Percentiles rank a stretch among this genome's conserved stretches.
Evolutionary conservation across 768 basidiomycete species (phyloP).

Genomic region (Naganishia randhawae): DNA sequence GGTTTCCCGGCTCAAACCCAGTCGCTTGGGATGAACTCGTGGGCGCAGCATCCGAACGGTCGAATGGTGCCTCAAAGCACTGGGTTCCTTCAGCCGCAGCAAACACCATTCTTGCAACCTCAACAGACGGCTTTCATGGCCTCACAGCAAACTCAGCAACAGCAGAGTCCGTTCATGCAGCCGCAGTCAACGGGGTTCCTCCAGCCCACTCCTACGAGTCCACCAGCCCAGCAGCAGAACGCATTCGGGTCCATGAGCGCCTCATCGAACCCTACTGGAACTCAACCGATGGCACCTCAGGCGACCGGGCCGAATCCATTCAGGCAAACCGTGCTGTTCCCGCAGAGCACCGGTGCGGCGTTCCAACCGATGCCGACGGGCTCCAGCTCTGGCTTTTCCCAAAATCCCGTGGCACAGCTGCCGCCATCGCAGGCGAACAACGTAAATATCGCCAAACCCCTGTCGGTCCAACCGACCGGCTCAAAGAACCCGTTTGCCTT

Average conservation of each 20-base stretch:
- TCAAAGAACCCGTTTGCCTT: slow-evolving; percentile 92
- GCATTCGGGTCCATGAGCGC: slow-evolving; percentile 46
- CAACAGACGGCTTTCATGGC: slow-evolving; percentile 60
- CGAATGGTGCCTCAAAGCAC: slow-evolving; percentile 10
- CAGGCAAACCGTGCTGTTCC: slow-evolving; percentile 69
- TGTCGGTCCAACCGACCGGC: slow-evolving; percentile 86
- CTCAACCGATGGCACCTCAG: slow-evolving; percentile 51
- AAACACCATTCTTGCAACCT: slow-evolving; percentile 40
- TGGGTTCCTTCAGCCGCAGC: slow-evolving; percentile 43
- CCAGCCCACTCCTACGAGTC: slow-evolving; percentile 30
- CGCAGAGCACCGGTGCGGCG: slow-evolving; percentile 62
- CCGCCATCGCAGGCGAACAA: slow-evolving; percentile 37
- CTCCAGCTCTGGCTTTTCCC: background rate
- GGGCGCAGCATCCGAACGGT: slow-evolving; percentile 12
- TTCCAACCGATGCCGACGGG: slow-evolving; percentile 51
- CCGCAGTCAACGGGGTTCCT: slow-evolving; percentile 57
- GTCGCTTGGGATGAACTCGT: background rate
- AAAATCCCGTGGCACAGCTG: slow-evolving; percentile 10
- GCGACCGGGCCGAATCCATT: slow-evolving; percentile 73
- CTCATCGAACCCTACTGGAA: slow-evolving; percentile 48
- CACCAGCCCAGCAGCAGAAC: slow-evolving; percentile 40
- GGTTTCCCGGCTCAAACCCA: slow-evolving; percentile 43
- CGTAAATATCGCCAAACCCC: slow-evolving; percentile 57
- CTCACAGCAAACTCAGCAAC: slow-evolving; percentile 46
- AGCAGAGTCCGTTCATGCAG: slow-evolving; percentile 57